phyloP scores from a whole-genome alignment of 331 rosid species.

The Spiraea crenata region DNA sequence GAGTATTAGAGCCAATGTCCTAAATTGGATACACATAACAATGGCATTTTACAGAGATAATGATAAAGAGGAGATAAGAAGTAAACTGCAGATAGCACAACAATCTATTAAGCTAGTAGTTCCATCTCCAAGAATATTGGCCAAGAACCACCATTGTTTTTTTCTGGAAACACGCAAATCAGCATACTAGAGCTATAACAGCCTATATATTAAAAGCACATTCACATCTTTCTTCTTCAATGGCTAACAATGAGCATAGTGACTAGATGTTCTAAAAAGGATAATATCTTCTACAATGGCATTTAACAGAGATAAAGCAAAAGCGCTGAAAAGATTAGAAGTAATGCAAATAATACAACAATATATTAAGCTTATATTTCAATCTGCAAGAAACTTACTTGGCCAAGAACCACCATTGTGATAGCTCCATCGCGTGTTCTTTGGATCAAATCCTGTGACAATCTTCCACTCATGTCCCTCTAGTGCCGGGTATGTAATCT shows the following conservation, averaged over 20 bases:
- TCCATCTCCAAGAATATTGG: no score
- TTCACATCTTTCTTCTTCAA: background rate
- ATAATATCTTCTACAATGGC: background rate
- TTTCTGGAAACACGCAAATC: no score
- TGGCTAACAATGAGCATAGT: background rate
- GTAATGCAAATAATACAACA: background rate
- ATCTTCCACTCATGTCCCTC: slow-evolving; percentile 63
- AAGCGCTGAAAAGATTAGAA: background rate
- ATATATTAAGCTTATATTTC: background rate
- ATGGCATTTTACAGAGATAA: no score
- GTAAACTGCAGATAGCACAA: no score
- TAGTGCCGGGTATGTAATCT: slow-evolving; percentile 74
- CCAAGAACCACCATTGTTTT: no score
- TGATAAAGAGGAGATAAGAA: no score
- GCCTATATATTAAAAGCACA: no score
- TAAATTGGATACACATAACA: no score
- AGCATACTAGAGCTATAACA: no score
- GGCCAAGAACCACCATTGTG: slow-evolving; percentile 96
- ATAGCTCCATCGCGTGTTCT: slow-evolving; percentile 78
- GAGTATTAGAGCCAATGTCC: no score
- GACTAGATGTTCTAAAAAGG: background rate
- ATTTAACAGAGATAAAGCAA: background rate
- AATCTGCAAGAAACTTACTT: slow-evolving; percentile 34
- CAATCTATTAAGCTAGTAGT: no score
- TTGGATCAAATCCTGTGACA: slow-evolving; percentile 66